Percentiles rank a stretch among this genome's conserved stretches.
phyloP scores from a whole-genome alignment of 2,329 filamentous ascomycete species.

The Aureobasidium musti region DNA sequence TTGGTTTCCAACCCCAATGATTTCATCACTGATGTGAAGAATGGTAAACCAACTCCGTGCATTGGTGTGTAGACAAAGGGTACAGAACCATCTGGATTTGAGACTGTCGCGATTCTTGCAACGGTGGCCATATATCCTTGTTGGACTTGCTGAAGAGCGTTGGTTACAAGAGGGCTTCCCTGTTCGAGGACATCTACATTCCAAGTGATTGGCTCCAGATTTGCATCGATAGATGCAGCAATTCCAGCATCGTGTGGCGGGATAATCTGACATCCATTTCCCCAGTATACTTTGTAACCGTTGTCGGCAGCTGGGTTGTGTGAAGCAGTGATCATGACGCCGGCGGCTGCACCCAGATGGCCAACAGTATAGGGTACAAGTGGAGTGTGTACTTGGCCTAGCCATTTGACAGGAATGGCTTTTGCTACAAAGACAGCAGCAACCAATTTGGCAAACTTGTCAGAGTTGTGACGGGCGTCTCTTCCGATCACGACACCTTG shows the following conservation, averaged over 20 bases:
- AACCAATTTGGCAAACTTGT: slow-evolving; percentile 61
- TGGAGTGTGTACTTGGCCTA: slow-evolving; percentile 61
- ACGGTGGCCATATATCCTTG: slow-evolving; percentile 21
- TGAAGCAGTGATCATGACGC: slow-evolving; percentile 67
- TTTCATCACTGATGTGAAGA: slow-evolving; percentile 48
- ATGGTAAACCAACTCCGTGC: slow-evolving; percentile 57
- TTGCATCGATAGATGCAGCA: slow-evolving; percentile 57
- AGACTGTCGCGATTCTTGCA: neutral
- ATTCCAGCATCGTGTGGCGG: slow-evolving; percentile 63
- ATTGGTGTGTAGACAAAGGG: slow-evolving; percentile 59
- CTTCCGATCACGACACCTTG: slow-evolving; percentile 61
- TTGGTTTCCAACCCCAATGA: slow-evolving; percentile 46
- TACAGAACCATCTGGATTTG: neutral
- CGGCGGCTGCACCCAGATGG: slow-evolving; percentile 57
- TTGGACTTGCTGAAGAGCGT: slow-evolving; percentile 20
- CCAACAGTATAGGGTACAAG: slow-evolving; percentile 63
- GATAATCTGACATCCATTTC: slow-evolving; percentile 66
- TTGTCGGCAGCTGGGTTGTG: slow-evolving; percentile 67
- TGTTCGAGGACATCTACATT: slow-evolving; percentile 35
- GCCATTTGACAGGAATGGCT: slow-evolving; percentile 62
- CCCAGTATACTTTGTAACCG: slow-evolving; percentile 68
- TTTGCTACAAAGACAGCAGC: slow-evolving; percentile 62
- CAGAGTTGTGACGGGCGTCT: slow-evolving; percentile 64
- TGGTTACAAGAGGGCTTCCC: neutral
- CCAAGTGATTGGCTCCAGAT: slow-evolving; percentile 56